Conservation (phyloP, 2,329 filamentous ascomycete genomes). For the Hypoxylon sp. region DNA sequence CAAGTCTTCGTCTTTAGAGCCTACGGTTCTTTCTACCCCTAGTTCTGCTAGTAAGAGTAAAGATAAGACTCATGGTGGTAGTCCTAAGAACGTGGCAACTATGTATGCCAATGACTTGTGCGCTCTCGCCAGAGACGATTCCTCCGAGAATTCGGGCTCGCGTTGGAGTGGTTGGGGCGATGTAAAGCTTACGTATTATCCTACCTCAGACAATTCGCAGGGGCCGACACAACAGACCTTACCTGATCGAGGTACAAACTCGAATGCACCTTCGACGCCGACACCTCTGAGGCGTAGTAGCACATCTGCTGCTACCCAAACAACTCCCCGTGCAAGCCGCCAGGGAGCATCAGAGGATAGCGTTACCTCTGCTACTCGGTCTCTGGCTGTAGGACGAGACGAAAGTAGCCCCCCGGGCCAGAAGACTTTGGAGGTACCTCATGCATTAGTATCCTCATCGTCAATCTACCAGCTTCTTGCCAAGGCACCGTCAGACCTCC, state of each 20-base stretch:
- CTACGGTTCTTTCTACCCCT: conserved; percentile 67
- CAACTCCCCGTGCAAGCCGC: conserved; percentile 54
- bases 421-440: conserved; percentile 76
- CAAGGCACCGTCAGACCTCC: conserved; percentile 74
- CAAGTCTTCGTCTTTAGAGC: conserved; percentile 65
- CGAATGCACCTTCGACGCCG: conserved; percentile 76
- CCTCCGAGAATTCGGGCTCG: conserved; percentile 53
- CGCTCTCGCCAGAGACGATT: conserved; percentile 75
- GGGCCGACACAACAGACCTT: conserved; percentile 48
- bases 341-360: conserved; percentile 64
- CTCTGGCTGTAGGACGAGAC: conserved; percentile 58
- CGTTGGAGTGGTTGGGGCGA: conserved; percentile 85
- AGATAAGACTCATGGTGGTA: conserved; percentile 71
- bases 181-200: conserved; percentile 86
- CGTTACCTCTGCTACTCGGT: conserved; percentile 59
- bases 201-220: conserved; percentile 58
- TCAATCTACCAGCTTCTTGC: conserved; percentile 71
- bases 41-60: conserved; percentile 79
- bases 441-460: conserved; percentile 66
- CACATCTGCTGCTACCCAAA: conserved; percentile 65
- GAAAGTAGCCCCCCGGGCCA: conserved; percentile 65
- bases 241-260: conserved; percentile 54
- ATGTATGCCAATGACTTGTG: conserved; percentile 89
- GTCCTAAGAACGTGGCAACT: conserved; percentile 65
- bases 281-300: conserved; percentile 81